Conservation (phyloP, 257 asterid species). For the Scutellaria minor region DNA sequence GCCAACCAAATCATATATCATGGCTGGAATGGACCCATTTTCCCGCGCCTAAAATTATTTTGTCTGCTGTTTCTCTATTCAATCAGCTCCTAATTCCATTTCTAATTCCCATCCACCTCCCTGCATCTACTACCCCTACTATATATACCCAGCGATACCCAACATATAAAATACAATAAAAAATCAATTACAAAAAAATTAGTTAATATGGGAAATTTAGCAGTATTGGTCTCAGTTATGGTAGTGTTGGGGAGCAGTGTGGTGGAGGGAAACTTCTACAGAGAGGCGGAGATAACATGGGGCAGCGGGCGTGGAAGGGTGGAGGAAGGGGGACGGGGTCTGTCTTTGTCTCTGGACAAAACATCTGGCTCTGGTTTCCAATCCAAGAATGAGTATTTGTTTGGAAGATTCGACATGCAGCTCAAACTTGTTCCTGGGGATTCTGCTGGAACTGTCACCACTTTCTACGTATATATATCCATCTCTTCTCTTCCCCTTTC, state of each 20-base stretch:
- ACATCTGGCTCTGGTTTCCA: conserved; percentile 58
- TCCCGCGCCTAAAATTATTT: too few relatives aligned
- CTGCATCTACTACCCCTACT: too few relatives aligned
- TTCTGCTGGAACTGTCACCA: conserved; percentile 65
- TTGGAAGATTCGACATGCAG: conserved; percentile 54
- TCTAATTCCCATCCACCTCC: too few relatives aligned
- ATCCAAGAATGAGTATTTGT: conserved; percentile 49
- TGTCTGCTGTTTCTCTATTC: too few relatives aligned
- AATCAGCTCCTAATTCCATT: too few relatives aligned
- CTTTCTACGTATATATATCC: conserved; percentile 46
- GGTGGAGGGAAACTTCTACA: conserved; percentile 45
- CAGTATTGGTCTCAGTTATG: conserved; percentile 1
- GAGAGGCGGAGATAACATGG: conserved; percentile 47
- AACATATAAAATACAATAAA: too few relatives aligned
- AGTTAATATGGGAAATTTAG: neutral
- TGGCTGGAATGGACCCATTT: neutral
- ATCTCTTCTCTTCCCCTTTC: neutral
- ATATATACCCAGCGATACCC: too few relatives aligned
- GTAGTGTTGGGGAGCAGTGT: conserved; percentile 35
- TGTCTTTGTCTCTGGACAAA: conserved; percentile 44
- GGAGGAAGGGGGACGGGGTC: conserved; percentile 48
- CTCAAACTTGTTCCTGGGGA: conserved; percentile 52
- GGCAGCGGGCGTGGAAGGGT: conserved; percentile 60
- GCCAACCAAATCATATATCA: too few relatives aligned
- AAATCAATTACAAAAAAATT: too few relatives aligned